These are phyloP conservation scores for Ganoderma leucocontextum DNA, from an alignment of 1,284 basidiomycete species.

Conservation along the genomic window DNA sequence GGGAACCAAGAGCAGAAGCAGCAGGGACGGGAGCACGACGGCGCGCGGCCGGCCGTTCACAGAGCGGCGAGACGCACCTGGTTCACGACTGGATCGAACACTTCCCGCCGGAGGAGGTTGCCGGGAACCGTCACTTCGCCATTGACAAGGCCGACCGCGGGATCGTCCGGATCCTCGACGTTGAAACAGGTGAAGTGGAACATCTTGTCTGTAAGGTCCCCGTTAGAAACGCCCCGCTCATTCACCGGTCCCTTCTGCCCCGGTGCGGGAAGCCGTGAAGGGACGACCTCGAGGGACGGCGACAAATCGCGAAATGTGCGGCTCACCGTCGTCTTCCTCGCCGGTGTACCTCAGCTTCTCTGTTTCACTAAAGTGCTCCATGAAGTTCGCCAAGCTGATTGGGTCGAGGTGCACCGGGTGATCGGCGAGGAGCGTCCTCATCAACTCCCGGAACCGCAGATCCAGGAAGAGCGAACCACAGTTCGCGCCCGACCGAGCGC, in stretches of 20 bases:
- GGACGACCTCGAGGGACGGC: neutral
- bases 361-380: slow-evolving; percentile 87
- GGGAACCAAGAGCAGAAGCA: slow-evolving; percentile 13
- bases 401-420: slow-evolving; percentile 84
- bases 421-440: slow-evolving; percentile 71
- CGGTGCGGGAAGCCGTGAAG: slow-evolving; percentile 9
- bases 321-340: slow-evolving; percentile 73
- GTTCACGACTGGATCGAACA: slow-evolving; percentile 82
- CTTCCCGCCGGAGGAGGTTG: slow-evolving; percentile 74
- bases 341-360: slow-evolving; percentile 81
- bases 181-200: slow-evolving; percentile 89
- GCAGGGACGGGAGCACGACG: slow-evolving; percentile 24
- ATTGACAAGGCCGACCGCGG: slow-evolving; percentile 75
- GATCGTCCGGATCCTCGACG: slow-evolving; percentile 78
- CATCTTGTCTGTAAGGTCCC: slow-evolving; percentile 61
- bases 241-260: neutral
- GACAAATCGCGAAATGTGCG: slow-evolving; percentile 16
- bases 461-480: slow-evolving; percentile 87
- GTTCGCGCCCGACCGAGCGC: slow-evolving; percentile 82
- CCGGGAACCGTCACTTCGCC: slow-evolving; percentile 85
- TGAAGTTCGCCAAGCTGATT: slow-evolving; percentile 82
- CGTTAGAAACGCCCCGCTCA: slow-evolving; percentile 21
- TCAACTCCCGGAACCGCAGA: slow-evolving; percentile 80
- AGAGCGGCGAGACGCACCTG: slow-evolving; percentile 53
- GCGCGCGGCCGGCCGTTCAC: slow-evolving; percentile 24